Evolutionary conservation across 495 filamentous ascomycete species (phyloP).

Genomic region (Lentithecium fluviatile): DNA sequence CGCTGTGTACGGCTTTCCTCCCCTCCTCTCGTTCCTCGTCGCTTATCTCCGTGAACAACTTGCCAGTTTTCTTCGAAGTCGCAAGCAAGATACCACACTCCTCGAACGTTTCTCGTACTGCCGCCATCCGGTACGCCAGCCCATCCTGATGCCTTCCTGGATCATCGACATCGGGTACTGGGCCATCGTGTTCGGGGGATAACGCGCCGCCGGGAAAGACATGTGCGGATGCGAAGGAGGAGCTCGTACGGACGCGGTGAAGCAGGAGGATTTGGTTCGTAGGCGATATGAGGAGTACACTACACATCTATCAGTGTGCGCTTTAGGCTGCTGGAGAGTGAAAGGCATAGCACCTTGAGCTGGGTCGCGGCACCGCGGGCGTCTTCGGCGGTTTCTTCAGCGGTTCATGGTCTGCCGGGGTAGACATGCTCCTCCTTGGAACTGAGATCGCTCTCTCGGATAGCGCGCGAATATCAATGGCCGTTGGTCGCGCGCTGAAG

Average conservation of each 20-base stretch:
- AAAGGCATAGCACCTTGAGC: slow-evolving; percentile 39
- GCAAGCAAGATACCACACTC: slow-evolving; percentile 89
- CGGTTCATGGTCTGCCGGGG: slow-evolving; percentile 28
- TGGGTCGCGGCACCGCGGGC: slow-evolving; percentile 38
- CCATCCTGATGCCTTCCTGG: slow-evolving; percentile 63
- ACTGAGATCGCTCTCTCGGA: too few relatives aligned
- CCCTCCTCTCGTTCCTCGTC: slow-evolving; percentile 62
- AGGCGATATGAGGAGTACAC: slow-evolving; percentile 82
- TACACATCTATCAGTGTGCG: slow-evolving; percentile 41
- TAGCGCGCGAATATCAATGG: too few relatives aligned
- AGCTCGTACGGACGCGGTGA: slow-evolving; percentile 76
- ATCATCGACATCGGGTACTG: slow-evolving; percentile 50
- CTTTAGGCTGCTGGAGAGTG: slow-evolving; percentile 6
- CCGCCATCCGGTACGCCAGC: slow-evolving; percentile 68
- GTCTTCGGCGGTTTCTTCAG: slow-evolving; percentile 31
- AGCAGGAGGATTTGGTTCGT: slow-evolving; percentile 84
- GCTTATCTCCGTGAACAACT: slow-evolving; percentile 55
- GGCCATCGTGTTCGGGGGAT: slow-evolving; percentile 66
- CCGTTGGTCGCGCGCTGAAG: too few relatives aligned
- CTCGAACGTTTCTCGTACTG: slow-evolving; percentile 90
- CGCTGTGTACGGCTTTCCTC: slow-evolving; percentile 64
- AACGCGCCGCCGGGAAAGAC: slow-evolving; percentile 96
- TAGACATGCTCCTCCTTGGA: slow-evolving; percentile 18
- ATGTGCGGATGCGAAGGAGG: slow-evolving; percentile 85
- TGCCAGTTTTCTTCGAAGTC: slow-evolving; percentile 46